Evolutionary conservation across 1,284 basidiomycete species (phyloP).

Genomic region (Tylopilus sp.): DNA sequence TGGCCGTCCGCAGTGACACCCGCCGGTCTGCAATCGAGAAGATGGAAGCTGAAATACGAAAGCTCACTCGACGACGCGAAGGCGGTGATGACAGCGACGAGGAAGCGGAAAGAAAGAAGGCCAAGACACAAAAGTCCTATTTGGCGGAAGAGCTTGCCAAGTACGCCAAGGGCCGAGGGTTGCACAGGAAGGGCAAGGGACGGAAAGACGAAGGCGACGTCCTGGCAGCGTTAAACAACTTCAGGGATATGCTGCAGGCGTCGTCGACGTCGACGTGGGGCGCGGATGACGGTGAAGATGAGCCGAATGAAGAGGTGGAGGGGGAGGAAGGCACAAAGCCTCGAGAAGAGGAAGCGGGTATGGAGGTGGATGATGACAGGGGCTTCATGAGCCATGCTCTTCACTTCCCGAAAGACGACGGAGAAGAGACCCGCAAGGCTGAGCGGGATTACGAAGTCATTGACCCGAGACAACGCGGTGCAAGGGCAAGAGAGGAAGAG

Average conservation of each 20-base stretch:
- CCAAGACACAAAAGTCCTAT: conserved; percentile 74
- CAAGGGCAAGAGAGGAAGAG: conserved; percentile 80
- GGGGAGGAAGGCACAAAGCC: conserved; percentile 27
- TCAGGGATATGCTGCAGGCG: conserved; percentile 75
- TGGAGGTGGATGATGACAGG: conserved; percentile 86
- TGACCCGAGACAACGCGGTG: conserved; percentile 77
- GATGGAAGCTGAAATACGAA: conserved; percentile 90
- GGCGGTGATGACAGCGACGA: conserved; percentile 70
- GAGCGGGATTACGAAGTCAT: conserved; percentile 94
- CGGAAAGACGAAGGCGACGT: conserved; percentile 83
- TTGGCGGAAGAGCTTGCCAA: conserved; percentile 85
- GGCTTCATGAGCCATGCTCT: conserved; percentile 85
- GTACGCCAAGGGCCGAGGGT: conserved; percentile 75
- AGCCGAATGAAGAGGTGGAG: conserved; percentile 34
- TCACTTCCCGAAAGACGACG: conserved; percentile 83
- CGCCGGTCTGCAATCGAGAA: conserved; percentile 85
- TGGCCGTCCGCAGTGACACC: conserved; percentile 58
- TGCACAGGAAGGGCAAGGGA: conserved; percentile 62
- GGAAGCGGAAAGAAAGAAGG: conserved; percentile 66
- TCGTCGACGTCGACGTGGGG: conserved; percentile 45
- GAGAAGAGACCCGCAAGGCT: conserved; percentile 81
- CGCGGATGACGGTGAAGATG: conserved; percentile 48
- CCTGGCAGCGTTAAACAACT: conserved; percentile 76
- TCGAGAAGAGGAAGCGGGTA: conserved; percentile 61
- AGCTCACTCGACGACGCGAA: conserved; percentile 67